phyloP scores from a whole-genome alignment of 2,329 filamentous ascomycete species.

The Biscogniauxia mediterranea region DNA sequence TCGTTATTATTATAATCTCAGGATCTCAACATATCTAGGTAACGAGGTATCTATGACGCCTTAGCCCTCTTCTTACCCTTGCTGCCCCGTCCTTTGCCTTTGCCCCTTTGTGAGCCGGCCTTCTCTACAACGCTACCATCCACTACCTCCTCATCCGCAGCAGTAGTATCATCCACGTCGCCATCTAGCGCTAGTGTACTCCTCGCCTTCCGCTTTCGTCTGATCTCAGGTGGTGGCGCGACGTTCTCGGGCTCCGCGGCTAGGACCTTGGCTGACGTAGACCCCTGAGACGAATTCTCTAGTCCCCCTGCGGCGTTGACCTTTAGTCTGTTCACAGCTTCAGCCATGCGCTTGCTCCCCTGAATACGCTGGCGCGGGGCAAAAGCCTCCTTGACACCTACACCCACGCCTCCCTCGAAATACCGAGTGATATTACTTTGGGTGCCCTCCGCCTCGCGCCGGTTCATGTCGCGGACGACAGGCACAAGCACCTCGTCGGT shows the following conservation, averaged over 20 bases:
- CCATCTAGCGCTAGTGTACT: conserved; percentile 17
- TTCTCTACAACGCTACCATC: conserved; percentile 16
- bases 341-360: conserved; percentile 73
- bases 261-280: background rate
- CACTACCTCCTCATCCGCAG: conserved; percentile 16
- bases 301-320: conserved; percentile 43
- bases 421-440: conserved; percentile 95
- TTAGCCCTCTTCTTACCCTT: conserved; percentile 31
- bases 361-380: conserved; percentile 64
- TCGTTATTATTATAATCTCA: too few species aligned
- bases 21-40: too few species aligned
- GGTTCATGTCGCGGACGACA: conserved; percentile 94
- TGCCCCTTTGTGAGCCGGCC: conserved; percentile 6
- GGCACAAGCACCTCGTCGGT: conserved; percentile 96
- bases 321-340: conserved; percentile 67
- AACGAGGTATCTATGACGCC: conserved; percentile 10
- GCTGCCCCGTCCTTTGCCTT: conserved; percentile 8
- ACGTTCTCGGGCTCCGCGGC: conserved; percentile 18
- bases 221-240: conserved; percentile 4
- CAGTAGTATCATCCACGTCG: conserved; percentile 16
- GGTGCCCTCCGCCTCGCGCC: conserved; percentile 81
- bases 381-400: conserved; percentile 64
- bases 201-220: conserved; percentile 35
- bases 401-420: conserved; percentile 74
- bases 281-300: conserved; percentile 15